Evolutionary conservation across 345 rosid genomes (phyloP).

Genomic region (Physaria fendleri): DNA sequence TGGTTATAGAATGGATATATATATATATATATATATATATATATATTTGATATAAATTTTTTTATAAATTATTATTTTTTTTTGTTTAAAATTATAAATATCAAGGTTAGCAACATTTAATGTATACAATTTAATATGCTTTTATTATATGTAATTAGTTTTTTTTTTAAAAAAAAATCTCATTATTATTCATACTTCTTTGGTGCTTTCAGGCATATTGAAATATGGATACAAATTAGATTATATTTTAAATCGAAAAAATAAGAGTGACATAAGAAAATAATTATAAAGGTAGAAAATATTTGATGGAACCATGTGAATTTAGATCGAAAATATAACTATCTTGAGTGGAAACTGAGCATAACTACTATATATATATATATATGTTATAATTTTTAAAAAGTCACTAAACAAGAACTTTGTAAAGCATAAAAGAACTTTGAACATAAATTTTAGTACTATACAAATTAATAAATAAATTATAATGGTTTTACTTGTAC

Average conservation of each 20-base stretch:
- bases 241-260: neutral
- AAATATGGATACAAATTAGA: neutral
- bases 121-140: neutral
- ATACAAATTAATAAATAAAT: neutral
- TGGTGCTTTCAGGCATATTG: neutral
- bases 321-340: neutral
- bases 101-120: neutral
- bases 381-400: neutral
- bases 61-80: no score
- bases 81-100: no score
- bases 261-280: neutral
- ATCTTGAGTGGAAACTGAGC: neutral
- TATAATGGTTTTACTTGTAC: no score
- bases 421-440: slow-evolving; percentile 1
- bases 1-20: neutral
- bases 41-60: no score
- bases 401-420: neutral
- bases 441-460: neutral
- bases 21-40: no score
- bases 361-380: neutral
- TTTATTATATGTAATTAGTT: neutral
- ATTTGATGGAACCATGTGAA: neutral
- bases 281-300: neutral
- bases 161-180: neutral
- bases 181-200: neutral